These are phyloP conservation scores for Fusarium poae DNA, from an alignment of 2,329 filamentous ascomycete genomes.

Conservation along the genomic window DNA sequence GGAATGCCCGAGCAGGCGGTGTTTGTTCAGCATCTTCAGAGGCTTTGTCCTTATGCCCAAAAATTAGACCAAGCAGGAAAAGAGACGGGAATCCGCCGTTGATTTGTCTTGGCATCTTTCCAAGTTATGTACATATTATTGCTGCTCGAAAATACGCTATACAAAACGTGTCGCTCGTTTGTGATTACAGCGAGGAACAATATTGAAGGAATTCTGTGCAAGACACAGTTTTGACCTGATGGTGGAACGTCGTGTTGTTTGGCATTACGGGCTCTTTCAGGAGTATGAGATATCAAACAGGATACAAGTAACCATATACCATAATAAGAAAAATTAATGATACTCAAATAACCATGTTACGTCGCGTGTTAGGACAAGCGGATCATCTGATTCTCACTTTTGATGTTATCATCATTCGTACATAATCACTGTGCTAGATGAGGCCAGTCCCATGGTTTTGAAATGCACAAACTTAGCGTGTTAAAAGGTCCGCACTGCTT, in stretches of 20 bases:
- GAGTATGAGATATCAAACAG: not conserved
- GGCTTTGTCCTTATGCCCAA: not conserved
- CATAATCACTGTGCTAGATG: not conserved
- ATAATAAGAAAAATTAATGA: not conserved
- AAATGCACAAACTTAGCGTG: not conserved
- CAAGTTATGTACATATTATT: not conserved
- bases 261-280: not conserved
- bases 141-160: not conserved
- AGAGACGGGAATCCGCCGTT: not conserved
- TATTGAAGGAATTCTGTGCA: not conserved
- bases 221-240: not conserved
- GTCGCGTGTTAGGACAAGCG: not conserved
- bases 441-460: not conserved
- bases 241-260: no score
- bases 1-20: not conserved
- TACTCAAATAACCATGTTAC: not conserved
- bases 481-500: no score
- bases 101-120: not conserved
- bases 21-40: slow-evolving; percentile 19
- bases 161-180: not conserved
- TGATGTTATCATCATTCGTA: not conserved
- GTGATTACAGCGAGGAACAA: not conserved
- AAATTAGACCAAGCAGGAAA: not conserved
- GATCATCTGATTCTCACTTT: not conserved
- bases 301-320: not conserved